phyloP scores from a whole-genome alignment of 2,329 filamentous ascomycete genomes.

The Capronia epimyces region DNA sequence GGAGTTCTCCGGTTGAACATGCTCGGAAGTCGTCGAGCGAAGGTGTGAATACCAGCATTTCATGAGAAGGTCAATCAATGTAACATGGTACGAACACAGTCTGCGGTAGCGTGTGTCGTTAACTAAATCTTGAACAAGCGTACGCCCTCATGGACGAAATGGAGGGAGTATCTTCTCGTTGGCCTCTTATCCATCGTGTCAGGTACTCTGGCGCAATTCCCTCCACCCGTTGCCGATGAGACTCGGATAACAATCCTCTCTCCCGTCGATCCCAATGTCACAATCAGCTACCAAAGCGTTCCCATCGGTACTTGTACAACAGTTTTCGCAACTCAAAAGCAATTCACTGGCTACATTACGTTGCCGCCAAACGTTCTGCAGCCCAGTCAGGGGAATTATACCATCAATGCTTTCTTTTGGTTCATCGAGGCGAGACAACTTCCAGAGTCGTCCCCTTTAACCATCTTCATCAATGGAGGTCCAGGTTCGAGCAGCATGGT shows the following conservation, averaged over 20 bases:
- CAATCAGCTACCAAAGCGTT: conserved; percentile 62
- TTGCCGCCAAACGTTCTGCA: conserved; percentile 43
- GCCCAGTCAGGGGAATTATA: conserved; percentile 33
- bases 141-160: conserved; percentile 16
- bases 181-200: conserved; percentile 5
- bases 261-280: conserved; percentile 56
- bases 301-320: conserved; percentile 59
- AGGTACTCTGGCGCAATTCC: conserved; percentile 19
- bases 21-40: background rate
- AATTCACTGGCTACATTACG: conserved; percentile 65
- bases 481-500: conserved; percentile 50
- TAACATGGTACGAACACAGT: conserved; percentile 4
- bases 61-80: background rate
- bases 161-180: conserved; percentile 13
- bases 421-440: conserved; percentile 41
- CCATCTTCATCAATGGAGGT: conserved; percentile 51
- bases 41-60: background rate
- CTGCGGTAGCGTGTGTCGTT: background rate
- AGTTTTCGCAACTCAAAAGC: conserved; percentile 59
- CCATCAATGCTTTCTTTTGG: conserved; percentile 39
- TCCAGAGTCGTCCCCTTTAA: conserved; percentile 45
- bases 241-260: conserved; percentile 54
- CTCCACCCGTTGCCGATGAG: conserved; percentile 15
- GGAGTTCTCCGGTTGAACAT: background rate
- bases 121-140: conserved; percentile 2